Conservation (phyloP, 345 rosid genomes). For the Syzygium oleosum region DNA sequence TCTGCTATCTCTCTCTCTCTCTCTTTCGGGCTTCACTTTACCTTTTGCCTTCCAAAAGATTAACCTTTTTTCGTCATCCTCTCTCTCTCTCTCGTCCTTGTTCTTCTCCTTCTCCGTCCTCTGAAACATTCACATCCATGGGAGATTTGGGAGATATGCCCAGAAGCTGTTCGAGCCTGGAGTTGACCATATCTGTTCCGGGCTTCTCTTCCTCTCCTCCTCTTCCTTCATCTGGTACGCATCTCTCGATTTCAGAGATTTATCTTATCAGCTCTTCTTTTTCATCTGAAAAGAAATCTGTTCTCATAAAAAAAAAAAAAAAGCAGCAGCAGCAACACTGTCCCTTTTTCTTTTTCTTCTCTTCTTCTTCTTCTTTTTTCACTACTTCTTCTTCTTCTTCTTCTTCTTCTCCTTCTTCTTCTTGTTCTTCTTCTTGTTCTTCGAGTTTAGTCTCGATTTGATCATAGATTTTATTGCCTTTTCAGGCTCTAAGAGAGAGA, state of each 20-base stretch:
- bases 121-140: not conserved
- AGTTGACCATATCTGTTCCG: constrained; percentile 72
- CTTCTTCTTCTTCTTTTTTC: not conserved
- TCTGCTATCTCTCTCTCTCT: constrained; percentile 1
- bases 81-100: constrained; percentile 8
- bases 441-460: not conserved
- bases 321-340: not conserved
- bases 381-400: not conserved
- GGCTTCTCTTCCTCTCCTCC: constrained; percentile 67
- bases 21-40: not conserved
- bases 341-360: not conserved
- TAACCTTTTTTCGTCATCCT: not conserved
- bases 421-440: not conserved
- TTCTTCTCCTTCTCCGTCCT: not conserved
- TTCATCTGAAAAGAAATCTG: not conserved
- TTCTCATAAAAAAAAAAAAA: not conserved
- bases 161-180: constrained; percentile 54
- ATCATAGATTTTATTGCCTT: not conserved
- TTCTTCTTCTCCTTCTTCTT: not conserved
- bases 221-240: constrained; percentile 41
- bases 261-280: not conserved
- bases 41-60: not conserved
- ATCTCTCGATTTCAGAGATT: not conserved
- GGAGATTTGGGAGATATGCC: constrained; percentile 43
- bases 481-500: not conserved